Conservation (phyloP, 2,329 filamentous ascomycete genomes). For the Tolypocladium album region DNA sequence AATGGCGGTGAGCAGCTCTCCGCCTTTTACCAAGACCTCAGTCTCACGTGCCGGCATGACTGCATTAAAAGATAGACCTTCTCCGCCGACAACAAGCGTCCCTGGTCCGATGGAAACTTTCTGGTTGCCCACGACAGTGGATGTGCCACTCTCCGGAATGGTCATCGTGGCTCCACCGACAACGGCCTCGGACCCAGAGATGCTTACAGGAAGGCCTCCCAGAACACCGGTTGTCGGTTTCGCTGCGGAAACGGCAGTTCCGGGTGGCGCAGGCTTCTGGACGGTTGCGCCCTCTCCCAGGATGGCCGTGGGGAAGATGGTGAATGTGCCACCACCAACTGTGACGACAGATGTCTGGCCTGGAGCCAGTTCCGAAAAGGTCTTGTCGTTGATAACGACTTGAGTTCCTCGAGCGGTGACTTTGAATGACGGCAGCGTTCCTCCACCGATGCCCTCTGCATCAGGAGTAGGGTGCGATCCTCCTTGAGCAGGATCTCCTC, state of each 20-base stretch:
- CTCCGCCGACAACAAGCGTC: constrained; percentile 21
- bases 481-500: neutral
- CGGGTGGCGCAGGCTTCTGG: constrained; percentile 24
- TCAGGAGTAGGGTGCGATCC: neutral
- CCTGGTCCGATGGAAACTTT: constrained; percentile 23
- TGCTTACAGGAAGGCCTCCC: constrained; percentile 26
- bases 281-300: constrained; percentile 33
- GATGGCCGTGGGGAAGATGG: constrained; percentile 35
- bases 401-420: constrained; percentile 32
- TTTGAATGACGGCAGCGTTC: constrained; percentile 18
- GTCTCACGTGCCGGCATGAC: constrained; percentile 21
- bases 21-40: constrained; percentile 35
- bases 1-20: constrained; percentile 33
- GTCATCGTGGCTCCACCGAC: constrained; percentile 32
- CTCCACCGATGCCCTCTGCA: neutral
- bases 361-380: constrained; percentile 26
- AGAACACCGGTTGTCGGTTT: constrained; percentile 26
- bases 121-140: constrained; percentile 20
- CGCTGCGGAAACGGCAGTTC: constrained; percentile 18
- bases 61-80: constrained; percentile 24
- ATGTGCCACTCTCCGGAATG: constrained; percentile 24
- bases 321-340: constrained; percentile 31
- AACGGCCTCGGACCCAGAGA: constrained; percentile 28
- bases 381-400: constrained; percentile 37
- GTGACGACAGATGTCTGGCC: constrained; percentile 30